These are phyloP conservation scores for Fistulinella cinereoalba DNA, from an alignment of 1,284 basidiomycete genomes.

Conservation along the genomic window DNA sequence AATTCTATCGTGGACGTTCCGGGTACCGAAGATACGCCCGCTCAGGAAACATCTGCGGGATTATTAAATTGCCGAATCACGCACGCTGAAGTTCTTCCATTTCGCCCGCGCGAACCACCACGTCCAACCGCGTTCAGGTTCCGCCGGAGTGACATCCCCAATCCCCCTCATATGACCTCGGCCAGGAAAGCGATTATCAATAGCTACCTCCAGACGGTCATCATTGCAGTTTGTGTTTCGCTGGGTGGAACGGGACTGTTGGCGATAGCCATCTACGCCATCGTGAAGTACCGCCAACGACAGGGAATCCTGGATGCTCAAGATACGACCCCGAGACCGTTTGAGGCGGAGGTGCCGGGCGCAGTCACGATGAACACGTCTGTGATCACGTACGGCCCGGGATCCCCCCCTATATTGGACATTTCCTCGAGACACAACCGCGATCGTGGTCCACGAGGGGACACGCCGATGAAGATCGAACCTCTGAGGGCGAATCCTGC, in stretches of 20 bases:
- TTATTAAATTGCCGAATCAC: constrained; percentile 14
- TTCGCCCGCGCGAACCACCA: neutral
- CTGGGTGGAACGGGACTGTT: constrained; percentile 21
- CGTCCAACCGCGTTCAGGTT: neutral
- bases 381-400: neutral
- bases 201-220: constrained; percentile 5
- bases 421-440: constrained; percentile 3
- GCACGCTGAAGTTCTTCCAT: neutral
- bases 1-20: constrained; percentile 3
- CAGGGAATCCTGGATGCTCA: constrained; percentile 14
- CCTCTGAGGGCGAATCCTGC: neutral
- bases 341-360: constrained; percentile 13
- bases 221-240: constrained; percentile 21
- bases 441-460: no score
- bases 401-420: constrained; percentile 1
- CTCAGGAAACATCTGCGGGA: neutral
- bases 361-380: neutral
- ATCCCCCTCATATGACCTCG: constrained; percentile 8
- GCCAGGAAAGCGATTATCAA: neutral
- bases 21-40: constrained; percentile 2
- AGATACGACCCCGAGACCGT: constrained; percentile 29
- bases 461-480: neutral
- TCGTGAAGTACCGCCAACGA: constrained; percentile 12
- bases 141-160: neutral
- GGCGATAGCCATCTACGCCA: constrained; percentile 5